Conservation (phyloP, 345 rosid species). For the Citrus reticulata region DNA sequence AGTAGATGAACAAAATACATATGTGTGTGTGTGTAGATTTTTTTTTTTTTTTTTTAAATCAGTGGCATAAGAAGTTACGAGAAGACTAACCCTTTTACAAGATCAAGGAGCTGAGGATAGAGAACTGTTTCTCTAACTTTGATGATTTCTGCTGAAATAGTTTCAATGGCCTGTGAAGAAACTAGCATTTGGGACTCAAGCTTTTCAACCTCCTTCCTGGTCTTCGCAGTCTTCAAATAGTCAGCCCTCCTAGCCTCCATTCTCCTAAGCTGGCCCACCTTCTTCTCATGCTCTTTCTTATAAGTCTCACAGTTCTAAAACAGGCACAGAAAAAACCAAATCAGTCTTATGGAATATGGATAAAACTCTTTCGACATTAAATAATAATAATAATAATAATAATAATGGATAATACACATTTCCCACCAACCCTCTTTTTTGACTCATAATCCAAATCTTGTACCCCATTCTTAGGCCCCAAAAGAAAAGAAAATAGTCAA, state of each 20-base stretch:
- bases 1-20: neutral
- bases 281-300: constrained; percentile 86
- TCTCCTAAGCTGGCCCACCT: constrained; percentile 65
- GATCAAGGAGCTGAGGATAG: constrained; percentile 83
- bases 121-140: constrained; percentile 80
- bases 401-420: neutral
- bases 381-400: no score
- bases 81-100: constrained; percentile 74
- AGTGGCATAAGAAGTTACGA: neutral
- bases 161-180: constrained; percentile 73
- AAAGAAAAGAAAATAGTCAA: neutral
- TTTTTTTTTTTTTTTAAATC: neutral
- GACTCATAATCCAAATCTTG: neutral
- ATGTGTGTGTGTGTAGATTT: no score
- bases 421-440: neutral
- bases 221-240: constrained; percentile 74
- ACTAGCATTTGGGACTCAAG: constrained; percentile 85
- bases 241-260: constrained; percentile 84
- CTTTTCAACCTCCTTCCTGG: constrained; percentile 79
- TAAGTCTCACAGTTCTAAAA: constrained; percentile 60
- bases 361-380: no score
- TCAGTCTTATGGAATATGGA: neutral
- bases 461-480: constrained; percentile 2
- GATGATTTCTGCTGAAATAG: constrained; percentile 77
- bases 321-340: neutral